A percentile compares a stretch with the other conserved stretches of the same genome.
These are phyloP conservation scores for Plicaturopsis crispa DNA, from an alignment of 768 basidiomycete genomes.

Conservation along the genomic window DNA sequence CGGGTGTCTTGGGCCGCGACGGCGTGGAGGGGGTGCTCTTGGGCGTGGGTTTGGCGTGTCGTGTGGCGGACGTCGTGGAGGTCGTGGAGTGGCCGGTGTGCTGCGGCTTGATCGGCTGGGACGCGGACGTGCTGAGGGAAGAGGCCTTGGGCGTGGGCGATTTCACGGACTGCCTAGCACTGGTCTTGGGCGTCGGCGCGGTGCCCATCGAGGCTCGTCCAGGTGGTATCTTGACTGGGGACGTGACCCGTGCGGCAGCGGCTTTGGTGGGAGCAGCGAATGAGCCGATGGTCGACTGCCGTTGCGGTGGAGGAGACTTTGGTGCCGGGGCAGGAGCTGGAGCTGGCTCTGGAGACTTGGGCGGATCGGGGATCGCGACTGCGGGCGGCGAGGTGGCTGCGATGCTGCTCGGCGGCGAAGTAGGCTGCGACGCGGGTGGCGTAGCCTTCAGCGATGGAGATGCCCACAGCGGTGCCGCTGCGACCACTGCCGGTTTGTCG, in stretches of 20 bases:
- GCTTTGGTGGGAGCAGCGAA: constrained; percentile 26
- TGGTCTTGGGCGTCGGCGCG: constrained; percentile 10
- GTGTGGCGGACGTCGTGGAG: constrained; percentile 21
- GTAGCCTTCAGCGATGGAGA: constrained; percentile 7
- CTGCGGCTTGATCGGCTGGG: constrained; percentile 28
- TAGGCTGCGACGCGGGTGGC: constrained; percentile 2
- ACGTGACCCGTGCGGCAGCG: too few relatives aligned
- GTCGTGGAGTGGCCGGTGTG: constrained; percentile 33
- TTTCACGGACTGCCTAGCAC: too few relatives aligned
- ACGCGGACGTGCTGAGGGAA: constrained; percentile 25
- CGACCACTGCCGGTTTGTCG: constrained; percentile 25
- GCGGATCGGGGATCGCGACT: constrained; percentile 11
- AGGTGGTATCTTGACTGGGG: too few relatives aligned
- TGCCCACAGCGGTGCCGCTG: constrained; percentile 27
- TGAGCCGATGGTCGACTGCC: too few relatives aligned
- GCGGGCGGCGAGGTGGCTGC: constrained; percentile 2
- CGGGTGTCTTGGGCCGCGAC: constrained; percentile 28
- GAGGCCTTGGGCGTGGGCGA: constrained; percentile 11
- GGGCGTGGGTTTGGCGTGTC: constrained; percentile 12
- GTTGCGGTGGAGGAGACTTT: neutral
- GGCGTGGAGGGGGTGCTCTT: constrained; percentile 16
- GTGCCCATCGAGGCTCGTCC: too few relatives aligned
- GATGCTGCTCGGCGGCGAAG: constrained; percentile 2
- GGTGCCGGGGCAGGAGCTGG: constrained; percentile 11
- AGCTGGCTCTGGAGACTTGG: constrained; percentile 14